Evolutionary conservation across 257 asterid genomes (phyloP).

Genomic region (Solanum ossicruentum): DNA sequence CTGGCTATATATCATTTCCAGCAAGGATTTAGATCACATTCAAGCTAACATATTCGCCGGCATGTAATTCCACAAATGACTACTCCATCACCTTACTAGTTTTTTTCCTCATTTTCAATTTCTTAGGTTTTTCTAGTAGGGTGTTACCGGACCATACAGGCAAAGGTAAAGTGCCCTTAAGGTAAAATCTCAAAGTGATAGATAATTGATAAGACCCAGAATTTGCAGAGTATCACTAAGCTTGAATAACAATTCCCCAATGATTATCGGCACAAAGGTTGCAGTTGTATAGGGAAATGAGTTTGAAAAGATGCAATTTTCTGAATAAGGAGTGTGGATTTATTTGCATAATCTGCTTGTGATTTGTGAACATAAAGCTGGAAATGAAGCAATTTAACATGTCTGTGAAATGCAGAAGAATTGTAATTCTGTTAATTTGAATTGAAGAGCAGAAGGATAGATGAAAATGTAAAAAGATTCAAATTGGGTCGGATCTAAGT

Average conservation of each 20-base stretch:
- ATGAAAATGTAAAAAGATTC: not conserved
- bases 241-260: not conserved
- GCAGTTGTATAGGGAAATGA: not conserved
- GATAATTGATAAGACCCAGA: not conserved
- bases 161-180: not conserved
- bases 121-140: not conserved
- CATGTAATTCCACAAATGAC: not conserved
- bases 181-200: not conserved
- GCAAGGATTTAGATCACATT: not conserved
- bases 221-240: not conserved
- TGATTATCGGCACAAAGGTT: not conserved
- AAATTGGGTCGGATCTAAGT: not conserved
- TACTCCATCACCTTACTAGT: not conserved
- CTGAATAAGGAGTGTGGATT: not conserved
- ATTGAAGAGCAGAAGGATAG: not conserved
- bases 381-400: not conserved
- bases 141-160: not conserved
- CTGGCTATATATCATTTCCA: not conserved
- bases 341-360: not conserved
- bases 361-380: not conserved
- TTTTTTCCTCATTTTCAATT: not conserved
- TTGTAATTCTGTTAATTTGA: not conserved
- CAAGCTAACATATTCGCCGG: not conserved
- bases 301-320: not conserved
- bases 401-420: not conserved